Conservation (phyloP, 2,329 filamentous ascomycete species). For the Bipolaris oryzae region DNA sequence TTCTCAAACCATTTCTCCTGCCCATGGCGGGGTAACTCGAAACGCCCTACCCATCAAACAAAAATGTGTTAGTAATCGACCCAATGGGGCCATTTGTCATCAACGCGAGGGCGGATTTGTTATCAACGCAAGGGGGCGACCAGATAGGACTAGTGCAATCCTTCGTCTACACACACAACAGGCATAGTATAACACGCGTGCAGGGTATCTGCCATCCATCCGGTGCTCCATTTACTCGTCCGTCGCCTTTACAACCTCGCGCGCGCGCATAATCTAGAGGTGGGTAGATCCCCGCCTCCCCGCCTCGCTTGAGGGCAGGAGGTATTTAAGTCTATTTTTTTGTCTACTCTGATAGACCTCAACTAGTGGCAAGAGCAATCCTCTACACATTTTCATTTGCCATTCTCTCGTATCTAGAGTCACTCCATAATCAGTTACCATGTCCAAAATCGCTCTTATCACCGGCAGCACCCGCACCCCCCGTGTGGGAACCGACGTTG, state of each 20-base stretch:
- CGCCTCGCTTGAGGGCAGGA: background rate
- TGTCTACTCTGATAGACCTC: background rate
- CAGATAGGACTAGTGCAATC: background rate
- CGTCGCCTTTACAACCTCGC: background rate
- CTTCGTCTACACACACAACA: background rate
- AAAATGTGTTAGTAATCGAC: background rate
- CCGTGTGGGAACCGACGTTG: constrained; percentile 7
- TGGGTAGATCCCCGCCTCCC: background rate
- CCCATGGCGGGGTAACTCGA: background rate
- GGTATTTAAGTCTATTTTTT: constrained; percentile 1
- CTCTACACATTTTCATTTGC: background rate
- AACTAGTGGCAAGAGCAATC: background rate
- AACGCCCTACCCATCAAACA: background rate
- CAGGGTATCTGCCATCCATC: background rate
- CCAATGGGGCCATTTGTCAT: background rate
- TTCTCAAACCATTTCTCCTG: background rate
- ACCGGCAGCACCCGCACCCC: constrained; percentile 15
- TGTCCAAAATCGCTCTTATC: constrained; percentile 17
- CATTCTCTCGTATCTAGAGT: constrained; percentile 4
- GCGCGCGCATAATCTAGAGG: background rate
- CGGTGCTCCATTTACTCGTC: background rate
- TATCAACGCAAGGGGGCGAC: background rate
- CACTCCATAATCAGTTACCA: constrained; percentile 23
- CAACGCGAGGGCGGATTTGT: too few relatives aligned
- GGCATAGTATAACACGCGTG: background rate